Conservation (phyloP, 768 basidiomycete genomes). For the Suillus clintonianus region DNA sequence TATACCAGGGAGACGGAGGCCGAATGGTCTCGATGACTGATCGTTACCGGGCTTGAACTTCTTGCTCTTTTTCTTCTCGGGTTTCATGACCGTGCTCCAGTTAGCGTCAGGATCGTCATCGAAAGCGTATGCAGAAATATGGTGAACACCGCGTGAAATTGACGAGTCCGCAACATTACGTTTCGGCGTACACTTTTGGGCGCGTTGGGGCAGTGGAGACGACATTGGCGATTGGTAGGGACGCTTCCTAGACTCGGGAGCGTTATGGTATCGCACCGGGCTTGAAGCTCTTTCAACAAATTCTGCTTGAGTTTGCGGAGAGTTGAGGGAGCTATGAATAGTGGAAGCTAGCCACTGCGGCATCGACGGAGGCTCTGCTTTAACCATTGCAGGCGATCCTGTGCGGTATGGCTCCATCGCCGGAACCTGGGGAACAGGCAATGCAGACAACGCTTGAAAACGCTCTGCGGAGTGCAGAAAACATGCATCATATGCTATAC, state of each 20-base stretch:
- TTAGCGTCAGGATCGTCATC: conserved; percentile 21
- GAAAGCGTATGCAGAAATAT: conserved; percentile 20
- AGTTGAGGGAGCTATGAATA: not conserved
- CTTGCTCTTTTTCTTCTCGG: conserved; percentile 4
- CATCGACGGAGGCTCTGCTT: not conserved
- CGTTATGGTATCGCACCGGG: conserved; percentile 1
- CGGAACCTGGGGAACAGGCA: not conserved
- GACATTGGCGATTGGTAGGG: not conserved
- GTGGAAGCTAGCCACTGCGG: conserved; percentile 9
- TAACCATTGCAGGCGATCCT: not conserved
- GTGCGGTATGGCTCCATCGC: not conserved
- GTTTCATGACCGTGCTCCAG: conserved; percentile 8
- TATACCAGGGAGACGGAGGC: conserved; percentile 21
- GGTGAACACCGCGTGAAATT: not conserved
- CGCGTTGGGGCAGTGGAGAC: conserved; percentile 5
- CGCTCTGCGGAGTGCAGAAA: not conserved
- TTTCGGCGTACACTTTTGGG: conserved; percentile 5
- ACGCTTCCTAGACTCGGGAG: not conserved
- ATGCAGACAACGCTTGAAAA: not conserved
- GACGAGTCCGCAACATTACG: not conserved
- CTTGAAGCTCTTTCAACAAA: not conserved
- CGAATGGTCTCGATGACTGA: conserved; percentile 22
- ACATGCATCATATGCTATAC: not conserved
- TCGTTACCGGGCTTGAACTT: conserved; percentile 1
- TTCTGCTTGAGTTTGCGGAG: not conserved